Percentiles rank a stretch among this genome's conserved stretches.
phyloP scores from a whole-genome alignment of 1,284 basidiomycete species.

The Anthracocystis setariae region DNA sequence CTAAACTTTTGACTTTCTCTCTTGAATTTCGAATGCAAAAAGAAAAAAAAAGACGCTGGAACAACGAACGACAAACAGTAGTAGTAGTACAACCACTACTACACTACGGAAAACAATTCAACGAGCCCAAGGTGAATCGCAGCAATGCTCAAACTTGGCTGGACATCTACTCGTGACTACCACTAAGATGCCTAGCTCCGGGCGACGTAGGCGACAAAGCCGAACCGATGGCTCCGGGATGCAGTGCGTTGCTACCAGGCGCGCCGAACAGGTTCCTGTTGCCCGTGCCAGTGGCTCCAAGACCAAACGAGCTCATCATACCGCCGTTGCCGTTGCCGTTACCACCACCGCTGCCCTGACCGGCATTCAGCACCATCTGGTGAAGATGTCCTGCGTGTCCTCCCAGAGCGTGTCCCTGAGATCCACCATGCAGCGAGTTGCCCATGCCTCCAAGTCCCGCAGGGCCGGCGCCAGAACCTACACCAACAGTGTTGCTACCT shows the following conservation, averaged over 20 bases:
- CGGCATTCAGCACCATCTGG: slow-evolving; percentile 1
- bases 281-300: slow-evolving; percentile 37
- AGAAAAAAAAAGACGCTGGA: background rate
- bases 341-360: slow-evolving; percentile 12
- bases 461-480: slow-evolving; percentile 11
- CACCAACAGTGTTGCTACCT: slow-evolving; percentile 19
- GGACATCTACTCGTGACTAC: slow-evolving; percentile 28
- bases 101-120: background rate
- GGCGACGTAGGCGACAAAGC: slow-evolving; percentile 46
- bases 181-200: slow-evolving; percentile 29
- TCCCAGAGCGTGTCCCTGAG: slow-evolving; percentile 19
- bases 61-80: slow-evolving; percentile 2
- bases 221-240: slow-evolving; percentile 43
- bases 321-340: slow-evolving; percentile 10
- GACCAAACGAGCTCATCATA: slow-evolving; percentile 32
- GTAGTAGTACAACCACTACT: background rate
- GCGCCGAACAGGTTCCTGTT: slow-evolving; percentile 41
- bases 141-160: background rate
- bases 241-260: slow-evolving; percentile 30
- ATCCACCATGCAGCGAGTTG: slow-evolving; percentile 19
- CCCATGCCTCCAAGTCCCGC: slow-evolving; percentile 20
- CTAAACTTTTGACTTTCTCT: too few species aligned
- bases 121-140: too few species aligned
- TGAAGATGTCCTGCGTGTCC: slow-evolving; percentile 20
- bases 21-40: slow-evolving; percentile 14